Percentiles rank a stretch among this genome's conserved stretches.
Conservation (phyloP, 371 early-diverging fungal genomes). For the Mortierella polycephala region DNA sequence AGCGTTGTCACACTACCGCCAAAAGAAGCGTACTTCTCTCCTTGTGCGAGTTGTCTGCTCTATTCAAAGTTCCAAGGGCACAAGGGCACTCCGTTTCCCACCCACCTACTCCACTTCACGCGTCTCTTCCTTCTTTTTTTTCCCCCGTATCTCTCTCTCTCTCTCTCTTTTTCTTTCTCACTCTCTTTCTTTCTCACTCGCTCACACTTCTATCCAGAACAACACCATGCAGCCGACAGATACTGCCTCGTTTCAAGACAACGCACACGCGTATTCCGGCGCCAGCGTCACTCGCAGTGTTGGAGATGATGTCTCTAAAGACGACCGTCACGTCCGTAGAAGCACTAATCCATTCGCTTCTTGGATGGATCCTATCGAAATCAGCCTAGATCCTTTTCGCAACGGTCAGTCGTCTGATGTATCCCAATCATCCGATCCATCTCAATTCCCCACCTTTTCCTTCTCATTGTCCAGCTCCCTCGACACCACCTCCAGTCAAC, state of each 20-base stretch:
- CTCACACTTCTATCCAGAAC: neutral
- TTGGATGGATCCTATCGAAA: slow-evolving; percentile 15
- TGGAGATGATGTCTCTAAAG: neutral
- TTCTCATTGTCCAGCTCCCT: too few relatives aligned
- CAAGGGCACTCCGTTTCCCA: neutral
- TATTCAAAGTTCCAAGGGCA: neutral
- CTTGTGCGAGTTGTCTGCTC: too few relatives aligned
- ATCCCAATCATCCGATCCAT: too few relatives aligned
- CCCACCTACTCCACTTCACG: neutral
- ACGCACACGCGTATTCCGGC: neutral
- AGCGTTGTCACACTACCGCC: too few relatives aligned
- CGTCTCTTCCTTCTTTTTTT: neutral
- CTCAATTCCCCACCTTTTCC: too few relatives aligned
- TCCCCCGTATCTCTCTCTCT: slow-evolving; percentile 20
- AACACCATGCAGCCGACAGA: slow-evolving; percentile 6
- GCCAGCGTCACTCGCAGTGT: neutral
- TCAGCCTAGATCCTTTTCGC: slow-evolving; percentile 1
- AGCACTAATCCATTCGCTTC: slow-evolving; percentile 18
- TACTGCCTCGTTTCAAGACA: slow-evolving; percentile 3
- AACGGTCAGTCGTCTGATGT: neutral
- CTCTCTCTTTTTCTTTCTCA: neutral
- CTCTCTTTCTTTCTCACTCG: neutral
- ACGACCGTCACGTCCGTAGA: slow-evolving; percentile 1
- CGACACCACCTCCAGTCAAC: too few relatives aligned
- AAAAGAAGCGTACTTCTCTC: too few relatives aligned